phyloP scores from a whole-genome alignment of 2,329 filamentous ascomycete genomes.

The Scedosporium dehoogii region DNA sequence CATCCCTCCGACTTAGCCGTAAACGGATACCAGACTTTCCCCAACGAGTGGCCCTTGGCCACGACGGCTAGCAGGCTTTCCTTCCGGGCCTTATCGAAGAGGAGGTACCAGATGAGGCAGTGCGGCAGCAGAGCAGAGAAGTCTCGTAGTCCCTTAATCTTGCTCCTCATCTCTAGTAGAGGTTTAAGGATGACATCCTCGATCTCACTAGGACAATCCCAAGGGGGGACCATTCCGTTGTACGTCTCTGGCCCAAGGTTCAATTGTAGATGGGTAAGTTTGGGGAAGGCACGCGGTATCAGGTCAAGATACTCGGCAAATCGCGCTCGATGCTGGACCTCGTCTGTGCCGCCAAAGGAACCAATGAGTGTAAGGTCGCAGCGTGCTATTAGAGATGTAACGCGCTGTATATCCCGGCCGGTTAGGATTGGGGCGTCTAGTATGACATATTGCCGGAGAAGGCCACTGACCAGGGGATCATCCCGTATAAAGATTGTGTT shows the following conservation, averaged over 20 bases:
- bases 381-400: neutral
- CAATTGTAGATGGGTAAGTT: neutral
- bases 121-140: neutral
- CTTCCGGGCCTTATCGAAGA: neutral
- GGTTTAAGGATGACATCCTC: neutral
- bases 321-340: neutral
- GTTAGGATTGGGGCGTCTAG: neutral
- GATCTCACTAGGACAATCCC: neutral
- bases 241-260: neutral
- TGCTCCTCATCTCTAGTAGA: neutral
- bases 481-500: neutral
- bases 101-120: neutral
- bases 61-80: neutral
- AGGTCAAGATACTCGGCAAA: neutral
- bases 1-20: neutral
- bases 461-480: neutral
- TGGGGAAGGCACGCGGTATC: neutral
- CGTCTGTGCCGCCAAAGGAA: neutral
- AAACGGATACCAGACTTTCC: neutral
- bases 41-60: neutral
- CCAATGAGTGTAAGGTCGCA: neutral
- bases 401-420: neutral
- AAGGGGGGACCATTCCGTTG: neutral
- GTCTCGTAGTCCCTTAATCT: neutral
- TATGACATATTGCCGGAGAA: neutral